Conservation (phyloP, 78 protist species). For the Dictyostelium firmibasis region DNA sequence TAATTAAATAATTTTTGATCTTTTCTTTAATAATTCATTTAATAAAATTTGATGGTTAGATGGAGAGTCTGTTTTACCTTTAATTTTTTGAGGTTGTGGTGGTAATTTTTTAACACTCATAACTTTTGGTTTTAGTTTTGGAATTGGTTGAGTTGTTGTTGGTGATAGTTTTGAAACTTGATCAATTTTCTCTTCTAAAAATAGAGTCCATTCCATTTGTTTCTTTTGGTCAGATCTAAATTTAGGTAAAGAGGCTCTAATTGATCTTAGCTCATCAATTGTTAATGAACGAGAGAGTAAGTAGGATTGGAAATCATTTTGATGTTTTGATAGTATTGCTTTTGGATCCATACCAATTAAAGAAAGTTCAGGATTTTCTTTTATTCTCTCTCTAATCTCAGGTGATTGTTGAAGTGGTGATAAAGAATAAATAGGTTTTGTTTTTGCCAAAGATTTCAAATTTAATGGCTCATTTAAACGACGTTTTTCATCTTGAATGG, state of each 20-base stretch:
- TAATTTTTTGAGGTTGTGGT: neutral
- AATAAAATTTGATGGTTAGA: constrained; percentile 6
- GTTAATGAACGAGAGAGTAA: constrained; percentile 28
- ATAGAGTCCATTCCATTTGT: constrained; percentile 72
- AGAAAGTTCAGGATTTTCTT: constrained; percentile 55
- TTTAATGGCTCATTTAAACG: constrained; percentile 59
- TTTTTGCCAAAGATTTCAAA: constrained; percentile 29
- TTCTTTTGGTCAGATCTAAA: constrained; percentile 81
- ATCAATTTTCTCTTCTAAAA: constrained; percentile 54
- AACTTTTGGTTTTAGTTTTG: neutral
- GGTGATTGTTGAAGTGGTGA: neutral
- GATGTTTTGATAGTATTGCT: constrained; percentile 68
- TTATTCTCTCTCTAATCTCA: constrained; percentile 43
- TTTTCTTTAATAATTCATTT: constrained; percentile 39
- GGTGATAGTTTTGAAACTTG: constrained; percentile 17
- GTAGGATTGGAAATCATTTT: constrained; percentile 77
- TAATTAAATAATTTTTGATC: constrained; percentile 26
- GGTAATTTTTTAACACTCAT: neutral
- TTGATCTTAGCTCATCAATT: constrained; percentile 76
- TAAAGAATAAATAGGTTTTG: constrained; percentile 22
- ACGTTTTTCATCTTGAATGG: constrained; percentile 48
- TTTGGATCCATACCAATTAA: constrained; percentile 77
- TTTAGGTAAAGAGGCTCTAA: constrained; percentile 64
- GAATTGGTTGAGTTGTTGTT: neutral
- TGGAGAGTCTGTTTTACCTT: neutral